Evolutionary conservation across 2,329 filamentous ascomycete genomes (phyloP), one percentile per base, ranked within the genome.

Genomic region (Trichoderma endophyticum): DNA sequence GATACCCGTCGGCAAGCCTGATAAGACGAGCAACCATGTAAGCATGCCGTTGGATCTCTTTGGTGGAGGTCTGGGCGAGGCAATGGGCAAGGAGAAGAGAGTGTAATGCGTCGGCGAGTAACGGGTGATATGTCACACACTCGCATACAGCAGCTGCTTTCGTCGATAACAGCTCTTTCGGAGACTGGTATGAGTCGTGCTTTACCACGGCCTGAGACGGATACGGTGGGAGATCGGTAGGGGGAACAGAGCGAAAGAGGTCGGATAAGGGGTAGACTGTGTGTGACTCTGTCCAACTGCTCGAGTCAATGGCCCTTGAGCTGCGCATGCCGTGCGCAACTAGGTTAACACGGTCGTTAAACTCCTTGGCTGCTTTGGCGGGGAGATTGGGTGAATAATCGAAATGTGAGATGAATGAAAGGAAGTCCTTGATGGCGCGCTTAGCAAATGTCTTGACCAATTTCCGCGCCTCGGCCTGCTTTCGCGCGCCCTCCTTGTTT

Each of bases 21-120:
- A 89, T 87, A 2, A 96, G 85, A 6, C 93, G 90, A 18, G 93
- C 92, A 5, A 92, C 93, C 87, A 95, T 96, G 83, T 94, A 87
- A 0, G 93, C 92, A 78, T 96, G 93, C 43, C 93, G 92, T 64
- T 90, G 88, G 39, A 95, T 87, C 79, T 96, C 93, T 76, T 92
- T 93, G 12, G 88, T 81, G 0, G 93, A 92, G 0, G 93, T 97
- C 80, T 95, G 93, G 8, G 93, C 82, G 11, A 97, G 88, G n/a
- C 88, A 88, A 80, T 97, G 93, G 75, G 91, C 92, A 54, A 97
- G 87, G 9, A 97, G 88, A 2, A 96, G 82, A 5, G 90, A 91
- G 80, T 97, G 93, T 0, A 97, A 86, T 1, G 92, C 92, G 75
- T 97, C 93, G 7, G 90, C 90, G 12, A 97, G 85, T 9, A 96